Percentiles rank a stretch among this genome's conserved stretches.
Conservation (phyloP, 257 asterid genomes). For the Verbena officinalis region DNA sequence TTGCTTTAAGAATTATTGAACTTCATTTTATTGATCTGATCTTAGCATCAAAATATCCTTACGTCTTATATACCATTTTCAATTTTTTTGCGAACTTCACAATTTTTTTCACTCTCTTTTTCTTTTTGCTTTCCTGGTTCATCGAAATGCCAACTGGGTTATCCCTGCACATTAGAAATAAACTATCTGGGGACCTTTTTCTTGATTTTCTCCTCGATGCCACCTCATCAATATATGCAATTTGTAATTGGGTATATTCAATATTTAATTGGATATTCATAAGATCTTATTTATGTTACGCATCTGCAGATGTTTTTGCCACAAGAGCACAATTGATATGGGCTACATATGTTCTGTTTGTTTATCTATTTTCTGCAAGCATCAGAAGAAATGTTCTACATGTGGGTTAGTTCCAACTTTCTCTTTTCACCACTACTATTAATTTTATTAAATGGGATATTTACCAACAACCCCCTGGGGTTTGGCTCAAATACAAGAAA, state of each 20-base stretch:
- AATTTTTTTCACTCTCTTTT: background rate
- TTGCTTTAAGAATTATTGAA: constrained; percentile 29
- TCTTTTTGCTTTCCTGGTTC: background rate
- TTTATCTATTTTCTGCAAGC: constrained; percentile 88
- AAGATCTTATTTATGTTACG: background rate
- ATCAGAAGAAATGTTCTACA: constrained; percentile 87
- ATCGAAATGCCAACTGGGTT: constrained; percentile 11
- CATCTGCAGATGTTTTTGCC: constrained; percentile 86
- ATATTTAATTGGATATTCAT: background rate
- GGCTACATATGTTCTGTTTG: constrained; percentile 96
- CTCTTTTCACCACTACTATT: background rate
- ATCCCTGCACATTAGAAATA: background rate
- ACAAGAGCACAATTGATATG: constrained; percentile 89
- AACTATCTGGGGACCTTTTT: background rate
- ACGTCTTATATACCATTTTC: background rate
- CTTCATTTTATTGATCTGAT: constrained; percentile 10
- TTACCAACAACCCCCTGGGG: too few relatives aligned
- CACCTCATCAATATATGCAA: background rate
- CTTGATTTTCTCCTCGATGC: background rate
- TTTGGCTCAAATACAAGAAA: too few relatives aligned
- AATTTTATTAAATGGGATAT: too few relatives aligned
- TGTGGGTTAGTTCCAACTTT: constrained; percentile 71
- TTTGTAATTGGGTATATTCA: background rate
- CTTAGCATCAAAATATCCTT: constrained; percentile 2
- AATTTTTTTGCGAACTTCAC: background rate